Conservation (phyloP, 495 filamentous ascomycete species). For the Oidiodendron maius region DNA sequence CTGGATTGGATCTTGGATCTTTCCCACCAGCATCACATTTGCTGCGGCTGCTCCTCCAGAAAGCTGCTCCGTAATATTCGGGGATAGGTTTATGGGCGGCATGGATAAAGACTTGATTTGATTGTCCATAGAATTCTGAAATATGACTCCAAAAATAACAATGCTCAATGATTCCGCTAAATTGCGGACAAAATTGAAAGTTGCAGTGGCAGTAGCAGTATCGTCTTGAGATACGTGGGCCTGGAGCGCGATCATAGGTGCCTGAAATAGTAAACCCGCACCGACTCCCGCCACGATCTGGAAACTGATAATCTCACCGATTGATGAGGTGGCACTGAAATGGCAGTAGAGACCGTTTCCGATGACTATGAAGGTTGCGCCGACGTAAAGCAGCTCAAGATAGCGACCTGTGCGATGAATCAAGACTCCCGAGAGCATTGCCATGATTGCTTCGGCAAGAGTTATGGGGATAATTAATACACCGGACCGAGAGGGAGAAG, state of each 20-base stretch:
- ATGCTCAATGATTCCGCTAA: slow-evolving; percentile 57
- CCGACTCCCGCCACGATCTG: slow-evolving; percentile 45
- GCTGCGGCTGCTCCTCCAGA: background rate
- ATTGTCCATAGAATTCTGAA: slow-evolving; percentile 45
- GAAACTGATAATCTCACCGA: slow-evolving; percentile 46
- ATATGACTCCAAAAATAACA: slow-evolving; percentile 66
- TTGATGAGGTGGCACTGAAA: slow-evolving; percentile 34
- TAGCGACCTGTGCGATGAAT: slow-evolving; percentile 61
- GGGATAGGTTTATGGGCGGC: slow-evolving; percentile 13
- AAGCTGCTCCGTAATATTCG: slow-evolving; percentile 5
- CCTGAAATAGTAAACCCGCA: slow-evolving; percentile 50
- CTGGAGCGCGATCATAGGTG: slow-evolving; percentile 72
- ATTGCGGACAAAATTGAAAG: slow-evolving; percentile 51
- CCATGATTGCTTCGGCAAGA: slow-evolving; percentile 41
- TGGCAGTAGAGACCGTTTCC: slow-evolving; percentile 51
- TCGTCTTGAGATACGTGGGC: slow-evolving; percentile 43
- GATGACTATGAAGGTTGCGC: slow-evolving; percentile 41
- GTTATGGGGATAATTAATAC: slow-evolving; percentile 59
- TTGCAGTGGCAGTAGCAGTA: slow-evolving; percentile 53
- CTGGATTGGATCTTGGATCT: slow-evolving; percentile 26
- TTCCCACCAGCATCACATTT: background rate
- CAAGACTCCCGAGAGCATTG: slow-evolving; percentile 43
- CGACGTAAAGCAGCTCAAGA: slow-evolving; percentile 45
- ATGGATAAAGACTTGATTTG: slow-evolving; percentile 20
- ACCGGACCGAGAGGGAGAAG: slow-evolving; percentile 55